Percentiles rank a stretch among this genome's conserved stretches.
Evolutionary conservation across 2,329 filamentous ascomycete genomes (phyloP).

Genomic region (Nemania sp.): DNA sequence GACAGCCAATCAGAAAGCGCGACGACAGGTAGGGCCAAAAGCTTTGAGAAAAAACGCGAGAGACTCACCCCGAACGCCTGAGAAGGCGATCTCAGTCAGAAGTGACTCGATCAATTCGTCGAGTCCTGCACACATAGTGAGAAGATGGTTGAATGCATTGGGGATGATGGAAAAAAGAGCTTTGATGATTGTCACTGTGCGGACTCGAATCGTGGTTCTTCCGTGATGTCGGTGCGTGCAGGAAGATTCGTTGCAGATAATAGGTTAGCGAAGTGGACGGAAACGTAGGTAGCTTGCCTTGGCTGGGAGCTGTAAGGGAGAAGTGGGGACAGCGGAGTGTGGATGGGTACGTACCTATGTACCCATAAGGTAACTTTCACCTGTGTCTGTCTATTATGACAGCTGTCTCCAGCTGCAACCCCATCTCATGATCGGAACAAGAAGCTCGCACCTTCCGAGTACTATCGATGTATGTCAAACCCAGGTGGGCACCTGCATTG

Average conservation of each 20-base stretch:
- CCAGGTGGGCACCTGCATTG: too few relatives aligned
- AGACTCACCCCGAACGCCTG: constrained; percentile 47
- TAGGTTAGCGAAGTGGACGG: too few relatives aligned
- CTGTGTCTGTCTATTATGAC: too few relatives aligned
- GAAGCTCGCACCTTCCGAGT: too few relatives aligned
- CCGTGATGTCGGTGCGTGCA: constrained; percentile 17
- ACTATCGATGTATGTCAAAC: too few relatives aligned
- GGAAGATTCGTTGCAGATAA: constrained; percentile 7
- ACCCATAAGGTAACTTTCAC: too few relatives aligned
- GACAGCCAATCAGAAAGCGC: constrained; percentile 8
- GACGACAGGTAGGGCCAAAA: background rate
- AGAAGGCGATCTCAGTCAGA: constrained; percentile 49
- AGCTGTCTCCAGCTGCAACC: too few relatives aligned
- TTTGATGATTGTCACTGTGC: constrained; percentile 27
- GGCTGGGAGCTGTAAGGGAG: too few relatives aligned
- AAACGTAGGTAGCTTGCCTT: too few relatives aligned
- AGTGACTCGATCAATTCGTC: constrained; percentile 51
- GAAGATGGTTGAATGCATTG: constrained; percentile 27
- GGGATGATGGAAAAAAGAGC: constrained; percentile 24
- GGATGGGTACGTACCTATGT: too few relatives aligned
- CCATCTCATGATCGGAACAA: too few relatives aligned
- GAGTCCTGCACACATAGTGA: constrained; percentile 45
- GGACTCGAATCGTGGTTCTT: constrained; percentile 38
- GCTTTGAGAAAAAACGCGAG: background rate
- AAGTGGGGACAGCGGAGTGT: too few relatives aligned